Conservation (phyloP, 1,284 basidiomycete species). For the Ustilago shanxiensis region DNA sequence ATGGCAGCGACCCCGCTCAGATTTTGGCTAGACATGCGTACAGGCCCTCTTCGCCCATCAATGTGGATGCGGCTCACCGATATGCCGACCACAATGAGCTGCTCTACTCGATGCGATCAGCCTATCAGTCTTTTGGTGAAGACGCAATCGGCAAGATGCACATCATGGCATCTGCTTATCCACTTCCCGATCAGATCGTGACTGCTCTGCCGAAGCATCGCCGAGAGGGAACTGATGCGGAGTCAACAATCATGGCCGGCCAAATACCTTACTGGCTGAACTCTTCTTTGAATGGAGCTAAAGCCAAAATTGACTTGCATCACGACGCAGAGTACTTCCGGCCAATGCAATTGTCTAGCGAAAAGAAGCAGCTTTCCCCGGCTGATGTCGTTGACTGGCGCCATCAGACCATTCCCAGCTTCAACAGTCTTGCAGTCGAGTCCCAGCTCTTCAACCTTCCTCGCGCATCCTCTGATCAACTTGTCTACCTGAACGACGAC, state of each 20-base stretch:
- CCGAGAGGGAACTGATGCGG: neutral
- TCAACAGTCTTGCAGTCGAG: conserved; percentile 60
- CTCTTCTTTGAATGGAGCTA: neutral
- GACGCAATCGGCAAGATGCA: conserved; percentile 41
- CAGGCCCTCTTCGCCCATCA: conserved; percentile 29
- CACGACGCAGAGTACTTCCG: conserved; percentile 39
- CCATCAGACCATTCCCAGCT: conserved; percentile 42
- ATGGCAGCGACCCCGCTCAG: conserved; percentile 46
- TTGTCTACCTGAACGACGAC: conserved; percentile 58
- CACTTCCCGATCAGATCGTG: conserved; percentile 15
- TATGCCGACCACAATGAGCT: conserved; percentile 55
- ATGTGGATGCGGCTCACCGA: conserved; percentile 38
- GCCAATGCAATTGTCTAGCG: conserved; percentile 26
- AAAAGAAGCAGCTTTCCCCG: neutral
- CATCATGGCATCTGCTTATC: conserved; percentile 48
- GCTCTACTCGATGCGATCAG: conserved; percentile 48
- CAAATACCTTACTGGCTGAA: conserved; percentile 35
- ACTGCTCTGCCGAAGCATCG: neutral
- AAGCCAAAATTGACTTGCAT: conserved; percentile 24
- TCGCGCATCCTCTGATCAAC: conserved; percentile 27
- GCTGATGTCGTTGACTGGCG: conserved; percentile 36
- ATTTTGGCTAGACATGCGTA: conserved; percentile 35
- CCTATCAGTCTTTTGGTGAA: conserved; percentile 17
- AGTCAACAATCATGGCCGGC: conserved; percentile 9
- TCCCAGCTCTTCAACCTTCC: conserved; percentile 45